Evolutionary conservation across 2,329 filamentous ascomycete species (phyloP), one percentile per base, ranked within the genome.

Genomic region (Diaporthe citrichinensis): DNA sequence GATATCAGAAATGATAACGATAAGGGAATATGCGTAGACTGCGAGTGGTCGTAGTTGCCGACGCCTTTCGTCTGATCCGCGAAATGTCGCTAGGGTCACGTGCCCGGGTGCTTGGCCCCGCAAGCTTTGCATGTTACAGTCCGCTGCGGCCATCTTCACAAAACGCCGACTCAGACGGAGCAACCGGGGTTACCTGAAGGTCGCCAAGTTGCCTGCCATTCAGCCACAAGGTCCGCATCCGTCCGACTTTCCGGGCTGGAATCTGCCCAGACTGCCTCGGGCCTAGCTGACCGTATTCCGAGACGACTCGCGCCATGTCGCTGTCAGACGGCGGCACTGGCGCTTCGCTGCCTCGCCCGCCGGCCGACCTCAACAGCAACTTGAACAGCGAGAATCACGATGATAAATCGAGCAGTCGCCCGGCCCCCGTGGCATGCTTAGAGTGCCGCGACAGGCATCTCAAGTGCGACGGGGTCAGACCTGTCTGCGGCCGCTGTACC

Each of bases 401-500:
- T 31, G 15, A 39, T 1, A 59, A 59, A 17, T 31, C 57, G 2
- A 6, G 57, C 31, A 39, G 20, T 2, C 57, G 57, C 31, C 31
- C 57, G 7, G 57, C 57, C 25, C 57, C 57, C 23, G 20, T 59
- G 20, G 57, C 57, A 39, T 59, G 57, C 34, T 59, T 59, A 23
- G 57, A 59, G 57, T 59, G 57, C 34, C 57, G 57, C 17, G 57
- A 59, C 34, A 59, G 57, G 39, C 57, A 59, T 59, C 57, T 59
- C 31, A 59, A 59, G 57, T 59, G 57, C 25, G 57, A 59, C 57
- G 57, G 57, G 34, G 31, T 23, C 57, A 59, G n/a, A 4, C 57
- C 57, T 59, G 57, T 59, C 57, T 59, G 57, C 23, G 57, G 57
- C 20, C 57, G 57, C 23, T 59, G 57, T 34, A 59, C 3, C 5